These are phyloP conservation scores for Ceriops tagal DNA, from an alignment of 345 rosid genomes.

Conservation along the genomic window DNA sequence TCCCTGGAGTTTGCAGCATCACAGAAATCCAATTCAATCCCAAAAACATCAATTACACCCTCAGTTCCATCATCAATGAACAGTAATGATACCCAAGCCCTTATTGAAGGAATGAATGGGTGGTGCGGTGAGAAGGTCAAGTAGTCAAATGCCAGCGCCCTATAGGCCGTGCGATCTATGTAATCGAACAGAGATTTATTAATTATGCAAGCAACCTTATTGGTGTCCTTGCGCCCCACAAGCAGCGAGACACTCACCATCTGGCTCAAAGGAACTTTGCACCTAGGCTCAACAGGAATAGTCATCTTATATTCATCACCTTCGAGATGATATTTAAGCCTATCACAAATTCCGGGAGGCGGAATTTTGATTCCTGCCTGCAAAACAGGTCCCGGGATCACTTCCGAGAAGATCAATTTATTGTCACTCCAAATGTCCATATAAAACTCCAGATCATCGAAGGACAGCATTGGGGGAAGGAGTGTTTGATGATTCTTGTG, in stretches of 20 bases:
- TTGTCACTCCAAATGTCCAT: conserved; percentile 86
- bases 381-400: conserved; percentile 59
- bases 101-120: conserved; percentile 67
- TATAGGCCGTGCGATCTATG: conserved; percentile 55
- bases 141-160: conserved; percentile 81
- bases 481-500: conserved; percentile 41
- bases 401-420: conserved; percentile 64
- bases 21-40: conserved; percentile 82
- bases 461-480: conserved; percentile 76
- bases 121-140: conserved; percentile 73
- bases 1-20: conserved; percentile 78
- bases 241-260: conserved; percentile 67
- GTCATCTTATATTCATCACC: conserved; percentile 71
- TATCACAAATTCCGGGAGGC: conserved; percentile 43
- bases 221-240: conserved; percentile 64
- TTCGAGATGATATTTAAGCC: conserved; percentile 44
- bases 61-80: conserved; percentile 66
- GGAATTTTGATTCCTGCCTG: conserved; percentile 52
- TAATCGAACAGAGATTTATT: conserved; percentile 66
- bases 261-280: conserved; percentile 50
- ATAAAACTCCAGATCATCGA: conserved; percentile 69
- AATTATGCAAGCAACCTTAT: conserved; percentile 65
- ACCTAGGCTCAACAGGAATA: conserved; percentile 69
- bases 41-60: conserved; percentile 60
- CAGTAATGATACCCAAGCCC: conserved; percentile 86